Evolutionary conservation across 1,284 basidiomycete genomes (phyloP), one percentile per base, ranked within the genome.

Genomic region (Violaceomyces palustris): DNA sequence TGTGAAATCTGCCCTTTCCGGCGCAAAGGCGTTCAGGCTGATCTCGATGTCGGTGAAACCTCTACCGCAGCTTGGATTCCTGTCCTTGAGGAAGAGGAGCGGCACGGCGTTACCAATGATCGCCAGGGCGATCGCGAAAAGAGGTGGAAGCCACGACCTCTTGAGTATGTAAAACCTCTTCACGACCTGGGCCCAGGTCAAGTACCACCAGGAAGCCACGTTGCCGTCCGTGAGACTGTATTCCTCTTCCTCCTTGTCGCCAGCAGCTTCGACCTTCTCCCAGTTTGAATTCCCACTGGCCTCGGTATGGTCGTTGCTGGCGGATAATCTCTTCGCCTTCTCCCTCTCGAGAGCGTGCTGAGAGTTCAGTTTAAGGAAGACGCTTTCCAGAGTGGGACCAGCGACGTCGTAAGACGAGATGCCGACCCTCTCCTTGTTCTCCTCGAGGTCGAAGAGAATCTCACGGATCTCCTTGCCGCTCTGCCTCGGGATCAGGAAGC

Each of bases 371-470:
- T 80, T 78, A 7, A 88, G 76, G 75, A 88, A 88, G 30, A 88
- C 84, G 45, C 86, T 84, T 64, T 88, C 86, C 38, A 88, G 83
- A 5, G 84, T 82, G 1, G 85, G 83, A 3, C 83, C 82, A 17
- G 83, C 74, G 7, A 87, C 77, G 38, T 87, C 83, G 63, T 85
- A 86, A 0, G 78, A 79, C 0, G 62, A 55, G 15, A 86, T 75
- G 6, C 67, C 54, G 21, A 77, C 75, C 1, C 59, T 42, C 3
- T 37, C 56, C 45, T 75, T 76, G 18, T 79, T 75, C 2, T 71
- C 51, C 26, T 84, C 81, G 0, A 87, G 70, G 0, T 80, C 45
- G 25, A 78, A 75, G 14, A 87, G 77, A 5, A 85, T 79, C 25
- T 75, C 69, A 30, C 81, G 79, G 0, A 87, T 81, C n/a, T 81